Evolutionary conservation across 2,329 filamentous ascomycete species (phyloP).

Genomic region (Colletotrichum nymphaeae): DNA sequence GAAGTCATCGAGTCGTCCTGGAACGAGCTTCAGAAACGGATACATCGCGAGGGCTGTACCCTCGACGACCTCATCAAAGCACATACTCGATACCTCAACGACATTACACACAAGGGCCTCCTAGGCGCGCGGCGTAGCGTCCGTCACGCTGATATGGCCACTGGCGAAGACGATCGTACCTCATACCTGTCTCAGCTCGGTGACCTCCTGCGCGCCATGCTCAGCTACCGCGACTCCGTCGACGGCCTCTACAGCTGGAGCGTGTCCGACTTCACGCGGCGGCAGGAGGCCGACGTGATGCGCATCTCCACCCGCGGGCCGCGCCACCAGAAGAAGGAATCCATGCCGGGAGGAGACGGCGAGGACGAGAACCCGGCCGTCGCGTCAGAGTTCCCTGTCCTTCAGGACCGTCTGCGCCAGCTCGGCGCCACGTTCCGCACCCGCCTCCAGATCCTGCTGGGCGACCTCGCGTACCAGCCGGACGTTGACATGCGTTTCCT

Average conservation of each 20-base stretch:
- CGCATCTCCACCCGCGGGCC: constrained; percentile 70
- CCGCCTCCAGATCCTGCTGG: constrained; percentile 83
- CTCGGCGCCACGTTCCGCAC: constrained; percentile 82
- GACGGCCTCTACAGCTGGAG: constrained; percentile 96
- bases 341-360: constrained; percentile 32
- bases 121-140: constrained; percentile 75
- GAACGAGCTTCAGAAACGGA: constrained; percentile 86
- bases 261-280: constrained; percentile 90
- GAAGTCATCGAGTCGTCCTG: constrained; percentile 98
- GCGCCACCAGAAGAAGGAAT: constrained; percentile 33
- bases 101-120: constrained; percentile 95
- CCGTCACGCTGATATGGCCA: constrained; percentile 50
- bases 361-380: constrained; percentile 52
- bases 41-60: constrained; percentile 87
- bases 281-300: constrained; percentile 82
- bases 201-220: constrained; percentile 93
- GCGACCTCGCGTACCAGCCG: constrained; percentile 91
- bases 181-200: constrained; percentile 92
- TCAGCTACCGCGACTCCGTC: constrained; percentile 91
- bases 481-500: constrained; percentile 97
- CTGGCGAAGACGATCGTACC: constrained; percentile 73
- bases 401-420: constrained; percentile 78
- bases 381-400: constrained; percentile 73
- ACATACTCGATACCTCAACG: constrained; percentile 89
- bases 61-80: constrained; percentile 95